Evolutionary conservation across 2,329 filamentous ascomycete genomes (phyloP).

Genomic region (Colletotrichum sp.): DNA sequence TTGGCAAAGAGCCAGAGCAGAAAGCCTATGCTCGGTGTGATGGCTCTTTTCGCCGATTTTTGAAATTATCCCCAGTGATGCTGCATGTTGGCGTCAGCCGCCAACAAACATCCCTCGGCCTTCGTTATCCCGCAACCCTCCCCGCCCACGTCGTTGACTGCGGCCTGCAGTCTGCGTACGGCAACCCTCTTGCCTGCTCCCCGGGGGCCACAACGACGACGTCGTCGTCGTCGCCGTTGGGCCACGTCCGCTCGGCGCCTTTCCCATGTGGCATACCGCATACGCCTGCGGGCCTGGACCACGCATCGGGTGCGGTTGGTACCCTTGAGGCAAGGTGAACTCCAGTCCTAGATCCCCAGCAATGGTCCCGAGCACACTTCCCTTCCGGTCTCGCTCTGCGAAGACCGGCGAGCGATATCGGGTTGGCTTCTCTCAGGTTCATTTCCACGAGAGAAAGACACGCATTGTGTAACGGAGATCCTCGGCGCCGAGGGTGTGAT

Average conservation of each 20-base stretch:
- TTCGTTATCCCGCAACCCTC: background rate
- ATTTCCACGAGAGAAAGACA: background rate
- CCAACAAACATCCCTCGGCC: background rate
- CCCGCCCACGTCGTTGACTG: background rate
- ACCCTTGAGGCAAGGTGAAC: background rate
- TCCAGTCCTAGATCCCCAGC: background rate
- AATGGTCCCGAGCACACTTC: background rate
- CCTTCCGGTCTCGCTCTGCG: constrained; percentile 5
- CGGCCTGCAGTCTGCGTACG: background rate
- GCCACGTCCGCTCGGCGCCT: background rate
- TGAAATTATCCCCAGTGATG: background rate
- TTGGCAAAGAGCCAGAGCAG: background rate
- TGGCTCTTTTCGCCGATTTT: background rate
- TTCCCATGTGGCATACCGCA: background rate
- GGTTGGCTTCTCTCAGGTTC: background rate
- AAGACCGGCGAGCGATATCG: constrained; percentile 3
- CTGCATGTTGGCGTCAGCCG: background rate
- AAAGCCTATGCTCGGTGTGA: background rate
- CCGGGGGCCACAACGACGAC: background rate
- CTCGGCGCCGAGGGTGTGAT: background rate
- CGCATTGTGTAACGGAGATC: background rate
- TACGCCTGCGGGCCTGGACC: background rate
- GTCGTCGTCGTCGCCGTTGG: background rate
- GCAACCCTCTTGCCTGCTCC: background rate
- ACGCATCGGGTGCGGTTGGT: background rate